These are phyloP conservation scores for Eragrostis tef DNA, from an alignment of 202 grass and related monocot genomes.

Conservation along the genomic window DNA sequence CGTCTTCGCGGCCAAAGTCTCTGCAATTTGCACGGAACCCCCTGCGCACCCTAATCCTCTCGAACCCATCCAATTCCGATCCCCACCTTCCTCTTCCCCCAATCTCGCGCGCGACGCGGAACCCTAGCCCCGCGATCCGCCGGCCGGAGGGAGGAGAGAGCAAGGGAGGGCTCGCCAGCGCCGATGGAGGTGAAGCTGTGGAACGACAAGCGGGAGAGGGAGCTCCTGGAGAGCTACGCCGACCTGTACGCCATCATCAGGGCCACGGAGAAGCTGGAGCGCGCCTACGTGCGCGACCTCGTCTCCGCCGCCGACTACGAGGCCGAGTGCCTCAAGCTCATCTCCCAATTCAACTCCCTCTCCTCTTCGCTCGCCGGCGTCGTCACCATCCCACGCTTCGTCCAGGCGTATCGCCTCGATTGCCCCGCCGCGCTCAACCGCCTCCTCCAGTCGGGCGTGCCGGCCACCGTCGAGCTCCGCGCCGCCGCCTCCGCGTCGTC, in stretches of 20 bases:
- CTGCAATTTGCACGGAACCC: constrained; percentile 44
- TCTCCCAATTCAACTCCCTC: constrained; percentile 91
- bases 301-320: constrained; percentile 86
- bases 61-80: constrained; percentile 14
- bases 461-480: constrained; percentile 91
- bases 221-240: constrained; percentile 86
- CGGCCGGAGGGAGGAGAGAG: constrained; percentile 13
- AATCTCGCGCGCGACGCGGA: constrained; percentile 34
- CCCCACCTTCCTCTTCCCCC: background rate
- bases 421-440: constrained; percentile 84
- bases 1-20: background rate
- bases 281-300: constrained; percentile 95
- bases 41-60: background rate
- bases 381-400: constrained; percentile 76
- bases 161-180: background rate
- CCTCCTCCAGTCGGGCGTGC: constrained; percentile 81
- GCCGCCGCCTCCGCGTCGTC: constrained; percentile 50
- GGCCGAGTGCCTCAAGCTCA: constrained; percentile 96
- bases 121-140: constrained; percentile 49
- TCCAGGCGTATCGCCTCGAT: constrained; percentile 83
- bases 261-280: constrained; percentile 94
- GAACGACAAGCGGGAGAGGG: constrained; percentile 89
- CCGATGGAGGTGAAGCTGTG: constrained; percentile 90
- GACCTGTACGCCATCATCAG: constrained; percentile 97
- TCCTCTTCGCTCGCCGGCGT: constrained; percentile 72